phyloP scores from a whole-genome alignment of 2,329 filamentous ascomycete genomes.

The Orbilia oligospora region DNA sequence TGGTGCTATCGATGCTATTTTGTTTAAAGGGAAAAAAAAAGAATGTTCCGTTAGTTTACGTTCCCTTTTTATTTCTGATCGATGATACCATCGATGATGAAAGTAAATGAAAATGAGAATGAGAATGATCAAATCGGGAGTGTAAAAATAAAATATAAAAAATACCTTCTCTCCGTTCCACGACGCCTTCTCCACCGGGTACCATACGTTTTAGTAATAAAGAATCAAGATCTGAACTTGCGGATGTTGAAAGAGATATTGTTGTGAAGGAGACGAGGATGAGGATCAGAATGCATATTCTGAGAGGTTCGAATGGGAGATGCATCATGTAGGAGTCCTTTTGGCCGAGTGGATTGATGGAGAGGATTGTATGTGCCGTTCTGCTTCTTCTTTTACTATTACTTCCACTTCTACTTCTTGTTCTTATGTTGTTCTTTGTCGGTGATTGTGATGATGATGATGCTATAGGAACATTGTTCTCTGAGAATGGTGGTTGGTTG shows the following conservation, averaged over 20 bases:
- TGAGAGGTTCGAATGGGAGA: conserved; percentile 39
- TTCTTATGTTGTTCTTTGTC: background rate
- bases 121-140: background rate
- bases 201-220: conserved; percentile 42
- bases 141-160: too few relatives aligned
- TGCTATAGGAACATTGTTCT: conserved; percentile 16
- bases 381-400: background rate
- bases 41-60: conserved; percentile 13
- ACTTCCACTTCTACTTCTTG: too few relatives aligned
- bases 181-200: conserved; percentile 44
- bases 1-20: conserved; percentile 51
- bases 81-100: background rate
- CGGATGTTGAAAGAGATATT: conserved; percentile 48
- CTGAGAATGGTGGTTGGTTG: background rate
- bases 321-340: conserved; percentile 60
- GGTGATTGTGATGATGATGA: background rate
- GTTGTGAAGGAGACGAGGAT: conserved; percentile 53
- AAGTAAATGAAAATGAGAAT: background rate
- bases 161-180: conserved; percentile 53
- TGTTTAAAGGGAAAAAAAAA: background rate
- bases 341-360: conserved; percentile 30
- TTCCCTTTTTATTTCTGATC: background rate
- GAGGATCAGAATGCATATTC: conserved; percentile 40
- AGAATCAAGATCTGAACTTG: conserved; percentile 40
- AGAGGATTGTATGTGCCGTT: background rate